Conservation (phyloP, 1,284 basidiomycete species). For the Xanthoconium separans region DNA sequence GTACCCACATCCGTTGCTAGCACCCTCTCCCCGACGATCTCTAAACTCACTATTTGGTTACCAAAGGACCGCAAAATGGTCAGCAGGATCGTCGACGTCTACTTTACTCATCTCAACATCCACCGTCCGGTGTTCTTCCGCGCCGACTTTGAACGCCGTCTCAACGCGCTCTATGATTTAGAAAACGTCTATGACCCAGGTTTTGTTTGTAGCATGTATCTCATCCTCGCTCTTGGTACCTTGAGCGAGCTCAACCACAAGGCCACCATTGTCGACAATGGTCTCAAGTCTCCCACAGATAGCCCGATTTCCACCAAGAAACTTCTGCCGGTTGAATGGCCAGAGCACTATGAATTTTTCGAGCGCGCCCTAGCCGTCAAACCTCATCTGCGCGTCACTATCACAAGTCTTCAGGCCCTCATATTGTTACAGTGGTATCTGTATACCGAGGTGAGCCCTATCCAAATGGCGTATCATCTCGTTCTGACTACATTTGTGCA, state of each 20-base stretch:
- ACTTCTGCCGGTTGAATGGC: slow-evolving; percentile 72
- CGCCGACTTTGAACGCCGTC: slow-evolving; percentile 58
- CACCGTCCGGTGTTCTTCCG: slow-evolving; percentile 74
- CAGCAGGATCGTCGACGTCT: slow-evolving; percentile 58
- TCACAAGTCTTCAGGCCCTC: slow-evolving; percentile 76
- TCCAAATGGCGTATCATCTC: neutral
- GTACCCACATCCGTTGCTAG: slow-evolving; percentile 47
- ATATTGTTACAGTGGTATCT: slow-evolving; percentile 83
- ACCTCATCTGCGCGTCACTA: slow-evolving; percentile 74
- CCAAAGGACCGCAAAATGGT: slow-evolving; percentile 73
- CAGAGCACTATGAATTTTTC: slow-evolving; percentile 78
- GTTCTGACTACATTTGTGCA: slow-evolving; percentile 30
- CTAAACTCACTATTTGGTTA: slow-evolving; percentile 59
- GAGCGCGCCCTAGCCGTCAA: slow-evolving; percentile 72
- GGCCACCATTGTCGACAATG: slow-evolving; percentile 39
- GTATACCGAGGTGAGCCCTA: slow-evolving; percentile 68
- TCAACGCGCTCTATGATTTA: slow-evolving; percentile 65
- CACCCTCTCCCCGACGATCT: slow-evolving; percentile 28
- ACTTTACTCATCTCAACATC: slow-evolving; percentile 71
- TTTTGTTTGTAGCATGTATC: slow-evolving; percentile 71
- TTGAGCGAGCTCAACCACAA: slow-evolving; percentile 76
- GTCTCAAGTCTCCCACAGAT: slow-evolving; percentile 32
- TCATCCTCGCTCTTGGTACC: slow-evolving; percentile 76
- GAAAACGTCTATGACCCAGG: slow-evolving; percentile 60
- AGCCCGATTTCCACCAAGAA: slow-evolving; percentile 45